Evolutionary conservation across 2,329 filamentous ascomycete species (phyloP).

Genomic region (Alternaria longipes): DNA sequence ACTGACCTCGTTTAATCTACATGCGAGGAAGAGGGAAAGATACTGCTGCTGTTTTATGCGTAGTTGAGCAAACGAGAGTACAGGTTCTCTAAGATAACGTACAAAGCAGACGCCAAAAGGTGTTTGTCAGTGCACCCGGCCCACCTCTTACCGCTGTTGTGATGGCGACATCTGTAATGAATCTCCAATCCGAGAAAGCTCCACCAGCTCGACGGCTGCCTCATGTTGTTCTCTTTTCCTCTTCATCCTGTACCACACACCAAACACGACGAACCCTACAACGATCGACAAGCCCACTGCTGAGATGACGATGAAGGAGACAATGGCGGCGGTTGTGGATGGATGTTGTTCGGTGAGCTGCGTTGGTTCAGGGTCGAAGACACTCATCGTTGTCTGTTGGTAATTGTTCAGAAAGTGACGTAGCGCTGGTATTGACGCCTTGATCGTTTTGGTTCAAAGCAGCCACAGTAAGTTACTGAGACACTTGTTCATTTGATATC

Average conservation of each 20-base stretch:
- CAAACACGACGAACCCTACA: constrained; percentile 1
- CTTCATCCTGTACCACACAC: constrained; percentile 5
- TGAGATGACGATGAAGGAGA: not conserved
- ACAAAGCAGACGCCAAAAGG: not conserved
- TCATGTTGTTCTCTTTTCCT: constrained; percentile 4
- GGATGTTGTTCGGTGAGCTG: not conserved
- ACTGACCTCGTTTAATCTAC: not conserved
- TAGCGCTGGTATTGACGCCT: not conserved
- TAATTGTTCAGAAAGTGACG: not conserved
- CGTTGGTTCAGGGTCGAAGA: not conserved
- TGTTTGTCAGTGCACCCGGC: not conserved
- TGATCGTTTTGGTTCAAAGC: not conserved
- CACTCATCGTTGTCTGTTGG: not conserved
- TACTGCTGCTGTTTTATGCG: not conserved
- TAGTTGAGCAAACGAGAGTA: not conserved
- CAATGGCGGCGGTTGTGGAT: not conserved
- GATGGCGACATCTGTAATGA: not conserved
- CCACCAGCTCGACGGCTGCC: constrained; percentile 3
- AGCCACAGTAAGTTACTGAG: not conserved
- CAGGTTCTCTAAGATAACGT: not conserved
- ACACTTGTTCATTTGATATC: not conserved
- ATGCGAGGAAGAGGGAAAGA: not conserved
- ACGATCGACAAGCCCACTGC: not conserved
- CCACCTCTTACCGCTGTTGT: not conserved
- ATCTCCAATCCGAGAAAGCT: not conserved